A percentile compares a stretch with the other conserved stretches of the same genome.
These are phyloP conservation scores for Auriscalpium orientale DNA, from an alignment of 768 basidiomycete species.

Conservation along the genomic window DNA sequence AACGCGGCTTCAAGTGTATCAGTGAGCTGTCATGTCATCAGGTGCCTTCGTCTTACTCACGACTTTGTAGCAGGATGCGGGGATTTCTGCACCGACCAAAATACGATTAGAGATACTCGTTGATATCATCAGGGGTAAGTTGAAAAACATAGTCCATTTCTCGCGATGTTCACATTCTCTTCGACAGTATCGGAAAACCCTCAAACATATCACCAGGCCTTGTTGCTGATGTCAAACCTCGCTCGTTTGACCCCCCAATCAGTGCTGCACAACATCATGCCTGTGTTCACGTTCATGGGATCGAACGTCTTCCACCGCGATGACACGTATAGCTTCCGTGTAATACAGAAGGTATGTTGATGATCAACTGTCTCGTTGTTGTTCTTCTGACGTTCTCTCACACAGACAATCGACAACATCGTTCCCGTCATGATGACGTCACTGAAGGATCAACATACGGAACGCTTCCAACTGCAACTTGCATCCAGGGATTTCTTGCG, in stretches of 20 bases:
- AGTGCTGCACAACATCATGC: constrained; percentile 92
- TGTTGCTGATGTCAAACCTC: constrained; percentile 79
- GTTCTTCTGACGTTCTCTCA: not conserved
- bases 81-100: constrained; percentile 44
- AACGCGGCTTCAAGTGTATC: constrained; percentile 48
- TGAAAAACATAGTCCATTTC: not conserved
- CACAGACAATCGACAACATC: constrained; percentile 84
- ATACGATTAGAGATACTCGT: constrained; percentile 82
- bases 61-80: constrained; percentile 35
- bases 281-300: constrained; percentile 99
- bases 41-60: not conserved
- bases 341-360: constrained; percentile 75
- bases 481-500: constrained; percentile 75
- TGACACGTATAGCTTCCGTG: constrained; percentile 90
- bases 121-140: constrained; percentile 73
- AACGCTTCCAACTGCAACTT: constrained; percentile 53
- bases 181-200: constrained; percentile 76
- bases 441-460: constrained; percentile 48
- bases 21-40: constrained; percentile 29
- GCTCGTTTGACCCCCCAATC: constrained; percentile 83
- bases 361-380: not conserved
- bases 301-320: constrained; percentile 97
- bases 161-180: not conserved
- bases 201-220: constrained; percentile 89
- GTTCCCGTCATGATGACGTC: constrained; percentile 89